phyloP scores from a whole-genome alignment of 495 filamentous ascomycete species.

The Neurospora tetraspora region DNA sequence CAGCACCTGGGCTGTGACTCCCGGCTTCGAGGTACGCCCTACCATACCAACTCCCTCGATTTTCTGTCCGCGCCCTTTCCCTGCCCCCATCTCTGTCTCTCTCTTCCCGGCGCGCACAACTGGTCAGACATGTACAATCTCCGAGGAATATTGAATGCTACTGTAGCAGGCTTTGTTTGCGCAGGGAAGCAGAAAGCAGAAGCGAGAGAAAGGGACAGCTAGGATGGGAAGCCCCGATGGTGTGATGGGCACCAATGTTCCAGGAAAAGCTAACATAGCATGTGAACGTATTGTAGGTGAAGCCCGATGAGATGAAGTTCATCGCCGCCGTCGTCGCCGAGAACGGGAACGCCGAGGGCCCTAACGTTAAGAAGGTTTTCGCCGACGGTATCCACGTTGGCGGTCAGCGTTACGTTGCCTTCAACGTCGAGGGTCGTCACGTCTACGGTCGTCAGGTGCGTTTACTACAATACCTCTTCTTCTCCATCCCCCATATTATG shows the following conservation, averaged over 20 bases:
- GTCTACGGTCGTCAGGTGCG: constrained; percentile 80
- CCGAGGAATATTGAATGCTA: neutral
- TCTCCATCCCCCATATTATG: neutral
- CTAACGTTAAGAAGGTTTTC: constrained; percentile 37
- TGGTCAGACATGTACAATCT: neutral
- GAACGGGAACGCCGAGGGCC: constrained; percentile 24
- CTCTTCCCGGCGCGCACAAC: neutral
- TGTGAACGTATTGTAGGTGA: constrained; percentile 32
- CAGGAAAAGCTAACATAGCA: neutral
- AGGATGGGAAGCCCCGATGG: neutral
- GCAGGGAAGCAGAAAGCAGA: neutral
- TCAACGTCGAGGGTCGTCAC: constrained; percentile 64
- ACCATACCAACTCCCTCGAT: neutral
- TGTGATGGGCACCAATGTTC: neutral
- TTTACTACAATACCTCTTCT: neutral
- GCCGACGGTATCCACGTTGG: constrained; percentile 58
- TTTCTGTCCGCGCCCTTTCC: neutral
- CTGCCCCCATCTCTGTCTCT: neutral
- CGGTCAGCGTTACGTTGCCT: constrained; percentile 59
- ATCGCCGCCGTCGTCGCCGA: constrained; percentile 31
- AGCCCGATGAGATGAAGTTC: constrained; percentile 49
- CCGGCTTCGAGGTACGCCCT: constrained; percentile 58
- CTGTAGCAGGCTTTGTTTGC: neutral
- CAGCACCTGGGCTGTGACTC: constrained; percentile 68
- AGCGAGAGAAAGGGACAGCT: neutral